Evolutionary conservation across 805 yeast species (phyloP).

Genomic region (Saturnispora ahearnii): DNA sequence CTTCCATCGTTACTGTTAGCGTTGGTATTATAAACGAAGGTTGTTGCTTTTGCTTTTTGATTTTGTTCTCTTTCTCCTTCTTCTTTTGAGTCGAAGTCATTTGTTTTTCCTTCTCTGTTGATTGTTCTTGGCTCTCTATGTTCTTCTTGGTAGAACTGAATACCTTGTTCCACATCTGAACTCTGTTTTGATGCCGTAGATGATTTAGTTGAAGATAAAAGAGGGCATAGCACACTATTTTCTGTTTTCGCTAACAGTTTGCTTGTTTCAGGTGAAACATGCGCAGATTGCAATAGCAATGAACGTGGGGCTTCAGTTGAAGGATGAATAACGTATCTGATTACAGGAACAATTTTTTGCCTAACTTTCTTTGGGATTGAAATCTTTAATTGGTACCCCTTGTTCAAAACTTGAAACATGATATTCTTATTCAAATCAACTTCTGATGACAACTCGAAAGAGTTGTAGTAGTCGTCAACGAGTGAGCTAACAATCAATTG

Average conservation of each 20-base stretch:
- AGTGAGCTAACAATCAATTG: slow-evolving; percentile 17
- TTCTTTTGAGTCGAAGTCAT: neutral
- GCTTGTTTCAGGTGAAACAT: neutral
- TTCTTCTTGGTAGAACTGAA: neutral
- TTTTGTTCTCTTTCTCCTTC: neutral
- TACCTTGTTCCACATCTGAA: neutral
- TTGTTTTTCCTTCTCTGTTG: neutral
- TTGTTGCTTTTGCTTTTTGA: neutral
- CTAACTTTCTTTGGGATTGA: slow-evolving; percentile 12
- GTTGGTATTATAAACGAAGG: neutral
- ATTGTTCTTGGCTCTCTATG: neutral
- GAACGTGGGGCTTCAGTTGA: neutral
- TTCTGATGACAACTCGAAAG: slow-evolving; percentile 20
- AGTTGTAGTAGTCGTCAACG: slow-evolving; percentile 17
- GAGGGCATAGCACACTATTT: neutral
- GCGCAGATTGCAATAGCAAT: neutral
- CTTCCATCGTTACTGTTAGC: neutral
- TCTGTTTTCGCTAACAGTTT: neutral
- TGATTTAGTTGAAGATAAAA: neutral
- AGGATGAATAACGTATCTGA: neutral
- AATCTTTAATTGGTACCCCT: slow-evolving; percentile 18
- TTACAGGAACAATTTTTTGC: slow-evolving; percentile 2
- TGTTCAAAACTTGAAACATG: slow-evolving; percentile 12
- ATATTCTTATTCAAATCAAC: slow-evolving; percentile 15
- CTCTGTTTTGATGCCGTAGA: neutral